Evolutionary conservation across 1,139 yeast genomes (phyloP), one percentile per base, ranked within the genome.

Genomic region (Suhomyces coccinellae): DNA sequence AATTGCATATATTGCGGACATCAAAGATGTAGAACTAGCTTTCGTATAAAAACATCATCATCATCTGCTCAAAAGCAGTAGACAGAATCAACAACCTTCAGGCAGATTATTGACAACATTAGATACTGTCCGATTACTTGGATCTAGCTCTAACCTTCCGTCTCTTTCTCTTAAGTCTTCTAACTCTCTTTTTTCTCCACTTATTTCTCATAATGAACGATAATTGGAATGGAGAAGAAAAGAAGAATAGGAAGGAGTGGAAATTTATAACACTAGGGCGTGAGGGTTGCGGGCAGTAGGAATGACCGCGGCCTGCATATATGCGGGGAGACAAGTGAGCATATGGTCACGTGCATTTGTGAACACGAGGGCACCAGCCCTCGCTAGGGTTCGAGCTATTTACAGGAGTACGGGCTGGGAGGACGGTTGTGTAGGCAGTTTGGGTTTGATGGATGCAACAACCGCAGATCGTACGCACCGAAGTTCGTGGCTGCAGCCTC

Each of bases 111-210:
- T 26, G 42, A 41, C 46, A 34, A 42, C 43, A 33, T 45, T 27
- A 34, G 32, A 40, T 16, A 30, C 36, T 67, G 78, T 75, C 80
- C 84, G 87, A 80, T 85, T 85, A 86, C 85, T 86, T 86, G 82
- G 93, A 85, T 88, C 97, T 88, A 79, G 97, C 97, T 87, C 97
- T 87, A 69, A 90, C 96, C 95, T 89, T 89, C 96, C 97, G 96
- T 86, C 97, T 87, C 95, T 90, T 90, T 85, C 97, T 87, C 87
- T 90, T 90, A 74, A 90, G 88, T 88, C 97, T 88, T 88, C 97
- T 89, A 79, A 86, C 95, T 89, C 97, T 89, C 95, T 90, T 90
- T 87, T 90, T 90, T 88, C 96, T 89, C 97, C 96, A 88, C 85
- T 86, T 86, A 79, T 83, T 81, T 84, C 95, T 85, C 95, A 86